Percentiles rank a stretch among this genome's conserved stretches.
Evolutionary conservation across 2,329 filamentous ascomycete genomes (phyloP).

Genomic region (Fusarium sp.): DNA sequence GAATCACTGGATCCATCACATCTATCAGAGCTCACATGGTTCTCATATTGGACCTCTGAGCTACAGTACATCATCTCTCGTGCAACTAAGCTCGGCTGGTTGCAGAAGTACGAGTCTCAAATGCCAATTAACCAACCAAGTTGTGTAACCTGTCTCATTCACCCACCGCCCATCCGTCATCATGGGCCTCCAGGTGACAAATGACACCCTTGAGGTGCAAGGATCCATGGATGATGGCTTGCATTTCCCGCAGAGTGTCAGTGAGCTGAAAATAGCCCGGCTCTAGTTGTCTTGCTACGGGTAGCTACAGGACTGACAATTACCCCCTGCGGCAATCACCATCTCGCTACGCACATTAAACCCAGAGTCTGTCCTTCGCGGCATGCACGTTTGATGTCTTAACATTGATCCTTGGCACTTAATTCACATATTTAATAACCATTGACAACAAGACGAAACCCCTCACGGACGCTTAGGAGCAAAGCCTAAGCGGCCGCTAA

Average conservation of each 20-base stretch:
- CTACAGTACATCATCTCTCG: neutral
- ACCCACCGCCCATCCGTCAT: constrained; percentile 22
- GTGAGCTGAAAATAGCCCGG: constrained; percentile 31
- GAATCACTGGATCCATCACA: constrained; percentile 10
- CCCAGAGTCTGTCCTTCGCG: constrained; percentile 8
- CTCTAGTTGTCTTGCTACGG: neutral
- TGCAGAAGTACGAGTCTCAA: constrained; percentile 31
- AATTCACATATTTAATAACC: neutral
- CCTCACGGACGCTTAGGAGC: neutral
- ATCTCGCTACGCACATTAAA: constrained; percentile 9
- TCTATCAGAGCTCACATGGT: constrained; percentile 6
- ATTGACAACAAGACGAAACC: neutral
- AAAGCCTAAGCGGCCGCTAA: neutral
- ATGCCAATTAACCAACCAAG: constrained; percentile 9
- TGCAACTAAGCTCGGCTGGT: constrained; percentile 20
- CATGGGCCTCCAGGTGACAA: constrained; percentile 20
- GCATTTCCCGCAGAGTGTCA: constrained; percentile 21
- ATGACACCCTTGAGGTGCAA: constrained; percentile 27
- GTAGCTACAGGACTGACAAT: constrained; percentile 20
- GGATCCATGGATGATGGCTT: constrained; percentile 34
- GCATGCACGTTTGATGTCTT: constrained; percentile 4
- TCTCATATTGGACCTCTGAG: neutral
- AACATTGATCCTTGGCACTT: neutral
- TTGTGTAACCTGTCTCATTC: constrained; percentile 27
- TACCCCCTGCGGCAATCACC: constrained; percentile 24